A percentile compares a stretch with the other conserved stretches of the same genome.
These are phyloP conservation scores for Scleroderma bovista DNA, from an alignment of 768 basidiomycete species.

Conservation along the genomic window DNA sequence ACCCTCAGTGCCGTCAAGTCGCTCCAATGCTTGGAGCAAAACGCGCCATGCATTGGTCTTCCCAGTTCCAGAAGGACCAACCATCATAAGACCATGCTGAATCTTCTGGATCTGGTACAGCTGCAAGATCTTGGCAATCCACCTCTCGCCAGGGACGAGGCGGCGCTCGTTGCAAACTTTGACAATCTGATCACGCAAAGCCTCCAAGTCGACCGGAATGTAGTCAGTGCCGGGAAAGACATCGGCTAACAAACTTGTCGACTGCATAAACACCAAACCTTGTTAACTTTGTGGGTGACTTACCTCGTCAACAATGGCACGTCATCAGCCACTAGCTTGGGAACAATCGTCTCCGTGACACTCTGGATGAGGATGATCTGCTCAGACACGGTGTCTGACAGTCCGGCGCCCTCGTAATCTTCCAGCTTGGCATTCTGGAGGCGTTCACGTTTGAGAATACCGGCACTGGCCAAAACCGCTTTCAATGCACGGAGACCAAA, in stretches of 20 bases:
- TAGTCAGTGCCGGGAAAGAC: slow-evolving; percentile 97
- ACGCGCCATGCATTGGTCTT: slow-evolving; percentile 98
- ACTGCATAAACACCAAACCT: slow-evolving; percentile 1
- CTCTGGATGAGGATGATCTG: slow-evolving; percentile 98
- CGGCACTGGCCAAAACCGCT: slow-evolving; percentile 92
- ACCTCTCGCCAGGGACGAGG: slow-evolving; percentile 79
- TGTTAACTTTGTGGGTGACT: slow-evolving; percentile 12
- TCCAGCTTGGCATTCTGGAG: slow-evolving; percentile 44
- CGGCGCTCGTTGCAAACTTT: slow-evolving; percentile 84
- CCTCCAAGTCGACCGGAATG: slow-evolving; percentile 80
- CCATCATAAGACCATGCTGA: slow-evolving; percentile 99
- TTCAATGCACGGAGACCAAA: slow-evolving; percentile 97
- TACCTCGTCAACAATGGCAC: slow-evolving; percentile 91
- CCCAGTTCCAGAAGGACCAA: slow-evolving; percentile 93
- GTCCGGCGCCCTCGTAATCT: slow-evolving; percentile 41
- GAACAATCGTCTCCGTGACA: slow-evolving; percentile 97
- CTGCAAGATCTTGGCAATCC: slow-evolving; percentile 95
- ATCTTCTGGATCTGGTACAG: slow-evolving; percentile 99
- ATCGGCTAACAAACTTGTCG: slow-evolving; percentile 77
- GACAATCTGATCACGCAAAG: slow-evolving; percentile 77
- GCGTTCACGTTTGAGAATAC: slow-evolving; percentile 93
- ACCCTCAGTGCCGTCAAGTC: slow-evolving; percentile 88
- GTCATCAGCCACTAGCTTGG: slow-evolving; percentile 95
- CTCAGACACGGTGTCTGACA: slow-evolving; percentile 75
- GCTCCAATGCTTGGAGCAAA: slow-evolving; percentile 82